Percentiles rank a stretch among this genome's conserved stretches.
phyloP scores from a whole-genome alignment of 2,329 filamentous ascomycete species.

The Fusarium sp. region DNA sequence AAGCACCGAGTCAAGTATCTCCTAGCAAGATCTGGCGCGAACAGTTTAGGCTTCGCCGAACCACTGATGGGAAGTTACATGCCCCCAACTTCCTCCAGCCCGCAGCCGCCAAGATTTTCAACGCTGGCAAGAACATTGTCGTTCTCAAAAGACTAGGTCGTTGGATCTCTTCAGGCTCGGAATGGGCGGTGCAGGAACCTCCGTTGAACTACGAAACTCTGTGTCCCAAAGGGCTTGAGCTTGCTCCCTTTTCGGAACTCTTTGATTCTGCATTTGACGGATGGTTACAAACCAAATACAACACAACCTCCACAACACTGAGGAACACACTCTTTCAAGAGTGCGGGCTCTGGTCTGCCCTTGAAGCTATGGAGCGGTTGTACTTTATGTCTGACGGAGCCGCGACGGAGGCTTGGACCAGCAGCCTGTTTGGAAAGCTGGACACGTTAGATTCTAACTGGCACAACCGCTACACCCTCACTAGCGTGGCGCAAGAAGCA shows the following conservation, averaged over 20 bases:
- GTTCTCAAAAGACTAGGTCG: slow-evolving; percentile 80
- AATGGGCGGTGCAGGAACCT: slow-evolving; percentile 53
- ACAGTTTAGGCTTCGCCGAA: slow-evolving; percentile 75
- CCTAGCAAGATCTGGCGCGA: slow-evolving; percentile 79
- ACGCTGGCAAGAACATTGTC: slow-evolving; percentile 87
- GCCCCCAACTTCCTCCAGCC: slow-evolving; percentile 81
- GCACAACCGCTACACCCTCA: slow-evolving; percentile 86
- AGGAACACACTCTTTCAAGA: slow-evolving; percentile 74
- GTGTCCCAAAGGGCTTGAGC: slow-evolving; percentile 58
- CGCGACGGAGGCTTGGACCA: slow-evolving; percentile 72
- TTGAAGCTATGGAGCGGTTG: slow-evolving; percentile 76
- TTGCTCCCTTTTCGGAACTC: slow-evolving; percentile 79
- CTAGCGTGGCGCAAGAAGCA: slow-evolving; percentile 79
- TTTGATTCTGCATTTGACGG: slow-evolving; percentile 77
- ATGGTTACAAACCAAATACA: slow-evolving; percentile 83
- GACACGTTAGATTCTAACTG: slow-evolving; percentile 71
- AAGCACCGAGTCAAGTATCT: slow-evolving; percentile 67
- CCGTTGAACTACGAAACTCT: slow-evolving; percentile 69
- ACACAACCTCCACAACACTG: slow-evolving; percentile 74
- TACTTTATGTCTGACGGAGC: slow-evolving; percentile 84
- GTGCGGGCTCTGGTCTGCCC: slow-evolving; percentile 73
- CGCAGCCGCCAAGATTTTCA: slow-evolving; percentile 79
- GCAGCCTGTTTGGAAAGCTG: slow-evolving; percentile 79
- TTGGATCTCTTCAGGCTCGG: slow-evolving; percentile 54
- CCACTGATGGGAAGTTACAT: slow-evolving; percentile 69